phyloP scores from a whole-genome alignment of 2,329 filamentous ascomycete species.

The Aureobasidium sp. region DNA sequence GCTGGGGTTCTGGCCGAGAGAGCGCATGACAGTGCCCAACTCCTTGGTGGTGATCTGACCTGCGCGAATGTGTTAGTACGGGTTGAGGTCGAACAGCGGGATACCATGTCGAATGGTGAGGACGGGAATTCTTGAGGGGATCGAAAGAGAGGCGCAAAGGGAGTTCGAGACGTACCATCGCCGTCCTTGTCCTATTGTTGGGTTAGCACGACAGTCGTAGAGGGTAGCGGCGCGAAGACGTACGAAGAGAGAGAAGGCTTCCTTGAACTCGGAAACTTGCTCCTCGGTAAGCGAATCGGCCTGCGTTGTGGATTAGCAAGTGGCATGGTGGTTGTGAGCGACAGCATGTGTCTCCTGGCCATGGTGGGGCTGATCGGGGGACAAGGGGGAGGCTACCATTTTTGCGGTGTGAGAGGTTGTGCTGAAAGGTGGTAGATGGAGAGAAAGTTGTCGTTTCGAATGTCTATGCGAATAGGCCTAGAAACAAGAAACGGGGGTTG shows the following conservation, averaged over 20 bases:
- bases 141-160: not conserved
- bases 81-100: slow-evolving; percentile 1
- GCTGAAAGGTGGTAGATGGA: not conserved
- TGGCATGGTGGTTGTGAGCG: not conserved
- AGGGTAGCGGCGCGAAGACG: slow-evolving; percentile 36
- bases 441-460: not conserved
- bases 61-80: slow-evolving; percentile 20
- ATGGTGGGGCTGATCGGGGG: slow-evolving; percentile 16
- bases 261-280: slow-evolving; percentile 99
- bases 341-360: slow-evolving; percentile 1
- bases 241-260: slow-evolving; percentile 99
- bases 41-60: slow-evolving; percentile 57
- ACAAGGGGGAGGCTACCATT: slow-evolving; percentile 19
- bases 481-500: not conserved
- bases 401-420: slow-evolving; percentile 9
- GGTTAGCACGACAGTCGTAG: slow-evolving; percentile 1
- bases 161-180: slow-evolving; percentile 38
- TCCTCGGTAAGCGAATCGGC: slow-evolving; percentile 98
- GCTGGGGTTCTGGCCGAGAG: slow-evolving; percentile 54
- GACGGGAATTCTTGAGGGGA: not conserved
- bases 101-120: not conserved
- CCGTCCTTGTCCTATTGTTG: slow-evolving; percentile 45
- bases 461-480: not conserved
- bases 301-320: slow-evolving; percentile 39
- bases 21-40: slow-evolving; percentile 55